Evolutionary conservation across 331 rosid species (phyloP).

Genomic region (Malus hybrid): DNA sequence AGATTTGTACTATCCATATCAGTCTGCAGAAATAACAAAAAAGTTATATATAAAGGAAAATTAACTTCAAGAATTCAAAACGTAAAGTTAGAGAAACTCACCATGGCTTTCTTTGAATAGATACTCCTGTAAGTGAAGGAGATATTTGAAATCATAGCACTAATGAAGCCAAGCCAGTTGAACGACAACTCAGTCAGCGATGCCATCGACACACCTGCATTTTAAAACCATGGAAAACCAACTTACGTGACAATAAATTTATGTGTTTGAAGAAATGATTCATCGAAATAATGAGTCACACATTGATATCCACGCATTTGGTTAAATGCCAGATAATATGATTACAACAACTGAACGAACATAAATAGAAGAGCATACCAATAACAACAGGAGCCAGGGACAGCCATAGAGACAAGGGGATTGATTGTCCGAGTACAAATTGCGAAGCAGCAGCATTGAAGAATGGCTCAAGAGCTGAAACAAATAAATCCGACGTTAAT

Average conservation of each 20-base stretch:
- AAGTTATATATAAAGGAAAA: neutral
- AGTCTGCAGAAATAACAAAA: conserved; percentile 54
- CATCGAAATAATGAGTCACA: no score
- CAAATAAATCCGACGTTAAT: neutral
- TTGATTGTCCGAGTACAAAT: conserved; percentile 42
- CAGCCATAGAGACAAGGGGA: conserved; percentile 40
- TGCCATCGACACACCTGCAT: conserved; percentile 50
- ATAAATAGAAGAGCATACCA: conserved; percentile 19
- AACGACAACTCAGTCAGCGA: conserved; percentile 52
- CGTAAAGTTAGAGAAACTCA: conserved; percentile 18
- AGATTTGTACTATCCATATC: conserved; percentile 86
- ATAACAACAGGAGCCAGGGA: conserved; percentile 50
- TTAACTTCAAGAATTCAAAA: neutral
- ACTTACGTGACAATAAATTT: no score
- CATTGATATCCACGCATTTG: no score
- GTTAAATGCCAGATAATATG: neutral
- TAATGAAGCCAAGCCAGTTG: conserved; percentile 49
- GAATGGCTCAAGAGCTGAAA: conserved; percentile 53
- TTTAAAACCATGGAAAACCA: neutral
- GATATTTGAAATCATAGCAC: conserved; percentile 57
- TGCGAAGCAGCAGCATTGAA: conserved; percentile 60
- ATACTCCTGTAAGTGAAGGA: conserved; percentile 54
- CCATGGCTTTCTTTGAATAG: conserved; percentile 97
- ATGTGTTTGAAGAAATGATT: no score
- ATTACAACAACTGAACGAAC: neutral